phyloP scores from a whole-genome alignment of 2,329 filamentous ascomycete genomes.

The Botrytis sinoallii region DNA sequence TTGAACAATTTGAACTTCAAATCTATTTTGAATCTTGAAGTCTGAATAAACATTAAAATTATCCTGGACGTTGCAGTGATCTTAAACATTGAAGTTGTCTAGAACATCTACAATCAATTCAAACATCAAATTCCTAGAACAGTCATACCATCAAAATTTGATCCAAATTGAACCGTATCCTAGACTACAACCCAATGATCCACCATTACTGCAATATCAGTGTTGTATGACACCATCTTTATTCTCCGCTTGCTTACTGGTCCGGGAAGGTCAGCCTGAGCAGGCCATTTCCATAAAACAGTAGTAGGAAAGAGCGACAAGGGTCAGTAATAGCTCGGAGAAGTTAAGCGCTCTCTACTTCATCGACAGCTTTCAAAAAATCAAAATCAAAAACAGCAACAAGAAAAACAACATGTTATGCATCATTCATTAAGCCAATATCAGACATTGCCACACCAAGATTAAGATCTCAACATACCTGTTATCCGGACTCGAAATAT shows the following conservation, averaged over 20 bases:
- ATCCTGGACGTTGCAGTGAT: not conserved
- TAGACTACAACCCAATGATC: not conserved
- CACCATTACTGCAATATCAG: not conserved
- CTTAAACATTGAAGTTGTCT: not conserved
- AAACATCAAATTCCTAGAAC: not conserved
- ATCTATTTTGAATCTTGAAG: not conserved
- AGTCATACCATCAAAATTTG: not conserved
- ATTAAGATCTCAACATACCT: not conserved
- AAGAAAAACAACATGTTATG: not conserved
- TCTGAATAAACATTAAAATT: rapidly evolving
- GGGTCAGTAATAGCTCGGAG: no score
- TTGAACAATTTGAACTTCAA: not conserved
- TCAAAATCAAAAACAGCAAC: not conserved
- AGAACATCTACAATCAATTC: not conserved
- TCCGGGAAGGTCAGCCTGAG: not conserved
- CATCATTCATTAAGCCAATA: not conserved
- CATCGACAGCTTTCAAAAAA: no score
- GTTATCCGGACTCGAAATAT: not conserved
- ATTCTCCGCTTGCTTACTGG: not conserved
- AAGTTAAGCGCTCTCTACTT: not conserved
- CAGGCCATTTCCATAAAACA: not conserved
- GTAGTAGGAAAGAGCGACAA: not conserved
- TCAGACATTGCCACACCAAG: not conserved
- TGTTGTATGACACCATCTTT: not conserved
- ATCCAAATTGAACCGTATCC: not conserved